Percentiles rank a stretch among this genome's conserved stretches.
These are phyloP conservation scores for Salvia splendens DNA, from an alignment of 257 asterid species.

Conservation along the genomic window DNA sequence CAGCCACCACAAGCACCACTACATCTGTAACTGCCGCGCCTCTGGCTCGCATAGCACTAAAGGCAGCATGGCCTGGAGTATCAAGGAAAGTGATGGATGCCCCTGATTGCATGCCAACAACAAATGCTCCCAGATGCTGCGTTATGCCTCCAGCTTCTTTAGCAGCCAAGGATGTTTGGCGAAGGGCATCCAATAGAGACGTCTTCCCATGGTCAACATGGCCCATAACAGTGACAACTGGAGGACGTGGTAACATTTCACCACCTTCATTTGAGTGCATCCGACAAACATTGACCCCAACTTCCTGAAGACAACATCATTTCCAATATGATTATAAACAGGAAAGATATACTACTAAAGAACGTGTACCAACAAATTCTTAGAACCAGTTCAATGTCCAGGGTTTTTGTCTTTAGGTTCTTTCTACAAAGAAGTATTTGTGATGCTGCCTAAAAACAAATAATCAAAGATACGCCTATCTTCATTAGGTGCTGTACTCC, in stretches of 20 bases:
- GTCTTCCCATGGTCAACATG: slow-evolving; percentile 99
- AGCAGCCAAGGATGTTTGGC: slow-evolving; percentile 86
- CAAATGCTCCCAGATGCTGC: slow-evolving; percentile 95
- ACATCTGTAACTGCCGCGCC: slow-evolving; percentile 97
- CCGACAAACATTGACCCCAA: slow-evolving; percentile 78
- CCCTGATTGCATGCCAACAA: slow-evolving; percentile 94
- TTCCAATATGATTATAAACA: slow-evolving; percentile 15
- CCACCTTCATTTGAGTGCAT: slow-evolving; percentile 70
- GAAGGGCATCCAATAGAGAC: slow-evolving; percentile 86
- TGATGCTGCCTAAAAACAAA: slow-evolving; percentile 19
- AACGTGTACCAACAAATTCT: too few relatives aligned
- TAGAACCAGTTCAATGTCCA: slow-evolving; percentile 11
- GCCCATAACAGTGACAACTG: slow-evolving; percentile 98
- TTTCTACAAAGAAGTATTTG: background rate
- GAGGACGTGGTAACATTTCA: slow-evolving; percentile 67
- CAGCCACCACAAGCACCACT: slow-evolving; percentile 96
- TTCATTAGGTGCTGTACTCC: background rate
- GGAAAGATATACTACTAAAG: slow-evolving; percentile 23
- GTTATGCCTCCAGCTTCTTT: slow-evolving; percentile 99
- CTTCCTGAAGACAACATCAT: slow-evolving; percentile 55
- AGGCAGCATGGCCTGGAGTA: slow-evolving; percentile 99
- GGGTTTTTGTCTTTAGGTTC: background rate
- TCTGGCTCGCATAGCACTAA: slow-evolving; percentile 95
- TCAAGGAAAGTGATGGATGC: slow-evolving; percentile 88
- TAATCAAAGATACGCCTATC: background rate